Base-by-base conservation (phyloP, 495 filamentous ascomycete species). In the Chaetomium cochliodes region DNA sequence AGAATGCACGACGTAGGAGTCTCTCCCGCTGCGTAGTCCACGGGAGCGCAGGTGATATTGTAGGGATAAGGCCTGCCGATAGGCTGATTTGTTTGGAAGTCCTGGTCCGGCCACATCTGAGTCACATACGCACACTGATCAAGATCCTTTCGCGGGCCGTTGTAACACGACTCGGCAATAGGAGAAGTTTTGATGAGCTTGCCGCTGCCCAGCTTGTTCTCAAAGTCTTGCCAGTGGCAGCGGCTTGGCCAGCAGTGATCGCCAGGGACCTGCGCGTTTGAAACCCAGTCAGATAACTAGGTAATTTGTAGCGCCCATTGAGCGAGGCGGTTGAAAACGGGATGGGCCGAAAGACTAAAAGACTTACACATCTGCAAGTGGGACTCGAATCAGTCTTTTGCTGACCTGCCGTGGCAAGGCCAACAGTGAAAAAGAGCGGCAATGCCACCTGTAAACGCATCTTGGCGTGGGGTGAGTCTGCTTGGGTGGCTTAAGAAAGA, bases 21-120 rank as follows among this genome's bases (percentile, higher is more conserved):
- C 37, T 23, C 51, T 2, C 49, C 50, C 12, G 56, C 51, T 37
- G 63, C 58, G 50, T 60, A 60, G 63, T 65, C 39, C 3, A 65
- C 63, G 26, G 57, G 47, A 1, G 63, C 33, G 57, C 63, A 65
- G 56, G 63, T 65, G 57, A 65, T 60, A 50, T 65, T 65, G 63
- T 60, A 61, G 30, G 63, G 63, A 22, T 60, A 65, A 13, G 22
- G 16, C 6, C 56, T 37, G 39, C 63, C 63, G 8, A 65, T 37
- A 0, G 63, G 63, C 4, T 60, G 20, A 39, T 20, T 50, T 23
- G 57, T 47, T 42, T 56, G 25, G 20, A 60, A 66, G 52, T 61
- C 41, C 51, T 60, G 58, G 5, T 62, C 42, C 1, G 57, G n/a
- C 64, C 64, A 66, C 58, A 56, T 56, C 28, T 15, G 13, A 0